A percentile compares a stretch with the other conserved stretches of the same genome.
phyloP scores from a whole-genome alignment of 768 basidiomycete genomes.

The Rhodotorula paludigena region DNA sequence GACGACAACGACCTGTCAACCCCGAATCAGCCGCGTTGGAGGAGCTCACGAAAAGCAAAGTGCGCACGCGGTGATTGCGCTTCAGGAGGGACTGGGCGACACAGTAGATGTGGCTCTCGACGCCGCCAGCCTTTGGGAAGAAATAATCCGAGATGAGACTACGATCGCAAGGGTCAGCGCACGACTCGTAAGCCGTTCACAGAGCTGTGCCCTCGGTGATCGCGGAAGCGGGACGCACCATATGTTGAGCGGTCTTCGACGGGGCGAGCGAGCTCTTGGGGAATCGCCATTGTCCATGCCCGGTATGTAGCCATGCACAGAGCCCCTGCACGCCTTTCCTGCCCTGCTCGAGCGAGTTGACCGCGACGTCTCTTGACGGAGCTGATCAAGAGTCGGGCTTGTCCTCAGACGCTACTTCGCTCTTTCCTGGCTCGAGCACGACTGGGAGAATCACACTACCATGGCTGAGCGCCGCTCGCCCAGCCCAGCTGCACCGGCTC shows the following conservation, averaged over 20 bases:
- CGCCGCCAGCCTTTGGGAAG: conserved; percentile 86
- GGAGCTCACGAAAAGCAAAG: neutral
- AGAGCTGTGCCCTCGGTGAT: too few relatives aligned
- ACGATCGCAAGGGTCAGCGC: neutral
- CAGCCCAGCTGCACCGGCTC: neutral
- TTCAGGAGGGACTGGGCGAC: conserved; percentile 74
- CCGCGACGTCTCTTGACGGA: too few relatives aligned
- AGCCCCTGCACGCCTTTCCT: too few relatives aligned
- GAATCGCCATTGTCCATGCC: conserved; percentile 2
- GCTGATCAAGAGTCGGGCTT: too few relatives aligned
- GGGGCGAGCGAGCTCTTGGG: neutral
- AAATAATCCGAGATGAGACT: conserved; percentile 67
- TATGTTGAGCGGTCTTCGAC: conserved; percentile 27
- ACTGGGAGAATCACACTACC: too few relatives aligned
- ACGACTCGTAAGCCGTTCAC: too few relatives aligned
- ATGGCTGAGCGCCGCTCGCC: neutral
- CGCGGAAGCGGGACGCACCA: conserved; percentile 3
- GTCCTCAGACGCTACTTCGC: too few relatives aligned
- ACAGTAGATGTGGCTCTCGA: conserved; percentile 94
- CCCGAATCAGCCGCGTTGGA: neutral
- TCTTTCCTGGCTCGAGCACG: too few relatives aligned
- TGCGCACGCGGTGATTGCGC: conserved; percentile 72
- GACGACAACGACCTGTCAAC: conserved; percentile 75
- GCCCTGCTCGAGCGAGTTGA: too few relatives aligned
- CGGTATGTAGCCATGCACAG: neutral